Conservation (phyloP, 2,329 filamentous ascomycete genomes). For the Sporothrix phasma region DNA sequence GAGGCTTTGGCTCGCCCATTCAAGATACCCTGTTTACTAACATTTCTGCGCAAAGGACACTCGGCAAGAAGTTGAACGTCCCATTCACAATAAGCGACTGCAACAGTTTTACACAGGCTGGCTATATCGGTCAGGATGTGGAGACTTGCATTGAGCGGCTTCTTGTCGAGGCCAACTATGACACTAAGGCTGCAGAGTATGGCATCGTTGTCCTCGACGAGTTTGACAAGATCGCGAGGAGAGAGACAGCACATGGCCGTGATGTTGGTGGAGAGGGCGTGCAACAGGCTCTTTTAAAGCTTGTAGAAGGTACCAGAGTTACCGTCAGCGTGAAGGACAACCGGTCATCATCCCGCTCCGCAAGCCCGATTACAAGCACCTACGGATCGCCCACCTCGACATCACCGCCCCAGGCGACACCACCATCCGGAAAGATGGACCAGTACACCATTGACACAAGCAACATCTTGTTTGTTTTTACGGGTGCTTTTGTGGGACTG, state of each 20-base stretch:
- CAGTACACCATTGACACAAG: conserved; percentile 77
- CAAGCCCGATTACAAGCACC: conserved; percentile 43
- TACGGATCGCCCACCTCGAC: conserved; percentile 37
- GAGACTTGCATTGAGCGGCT: conserved; percentile 88
- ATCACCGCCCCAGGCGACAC: conserved; percentile 36
- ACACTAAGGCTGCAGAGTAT: conserved; percentile 71
- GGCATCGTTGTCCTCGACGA: conserved; percentile 96
- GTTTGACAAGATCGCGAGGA: conserved; percentile 91
- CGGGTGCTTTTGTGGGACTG: conserved; percentile 86
- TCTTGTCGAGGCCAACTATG: conserved; percentile 82
- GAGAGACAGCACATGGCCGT: conserved; percentile 77
- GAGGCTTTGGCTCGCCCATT: not conserved
- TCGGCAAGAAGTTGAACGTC: conserved; percentile 86
- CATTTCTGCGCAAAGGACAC: conserved; percentile 49
- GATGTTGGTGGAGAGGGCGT: conserved; percentile 96
- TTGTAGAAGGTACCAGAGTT: conserved; percentile 90
- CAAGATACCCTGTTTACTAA: not conserved
- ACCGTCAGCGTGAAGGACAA: conserved; percentile 83
- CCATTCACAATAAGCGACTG: conserved; percentile 95
- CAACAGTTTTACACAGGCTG: conserved; percentile 89
- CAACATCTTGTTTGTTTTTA: conserved; percentile 95
- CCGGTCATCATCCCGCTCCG: conserved; percentile 40
- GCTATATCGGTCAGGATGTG: conserved; percentile 97
- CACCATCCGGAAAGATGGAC: conserved; percentile 43
- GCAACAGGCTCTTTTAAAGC: conserved; percentile 88